A percentile compares a stretch with the other conserved stretches of the same genome.
These are phyloP conservation scores for Nannochloris sp. DNA, from an alignment of 139 green algal species.

Conservation along the genomic window DNA sequence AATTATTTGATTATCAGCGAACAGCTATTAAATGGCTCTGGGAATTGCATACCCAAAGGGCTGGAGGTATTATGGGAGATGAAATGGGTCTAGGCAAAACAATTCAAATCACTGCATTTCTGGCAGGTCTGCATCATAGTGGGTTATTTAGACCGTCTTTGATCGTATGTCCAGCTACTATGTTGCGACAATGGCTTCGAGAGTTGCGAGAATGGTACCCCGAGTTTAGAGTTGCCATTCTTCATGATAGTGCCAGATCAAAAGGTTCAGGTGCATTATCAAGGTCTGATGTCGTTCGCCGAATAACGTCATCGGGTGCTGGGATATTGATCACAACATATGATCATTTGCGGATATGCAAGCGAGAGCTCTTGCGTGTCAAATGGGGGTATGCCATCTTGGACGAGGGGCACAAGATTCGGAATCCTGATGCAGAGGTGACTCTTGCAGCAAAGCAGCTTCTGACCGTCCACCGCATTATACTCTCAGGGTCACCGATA, in stretches of 20 bases:
- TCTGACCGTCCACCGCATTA: constrained; percentile 67
- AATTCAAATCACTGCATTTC: constrained; percentile 64
- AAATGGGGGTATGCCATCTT: constrained; percentile 86
- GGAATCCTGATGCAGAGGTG: constrained; percentile 90
- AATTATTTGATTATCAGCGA: constrained; percentile 89
- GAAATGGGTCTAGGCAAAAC: constrained; percentile 91
- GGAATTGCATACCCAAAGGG: constrained; percentile 90
- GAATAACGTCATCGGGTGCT: constrained; percentile 8
- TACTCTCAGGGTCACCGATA: constrained; percentile 90
- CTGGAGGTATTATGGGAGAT: constrained; percentile 90
- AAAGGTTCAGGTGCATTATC: neutral
- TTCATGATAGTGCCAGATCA: constrained; percentile 63
- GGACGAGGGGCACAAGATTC: constrained; percentile 95
- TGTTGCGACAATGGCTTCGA: constrained; percentile 89
- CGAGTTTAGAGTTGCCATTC: constrained; percentile 59
- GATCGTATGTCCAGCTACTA: constrained; percentile 85
- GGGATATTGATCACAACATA: constrained; percentile 87
- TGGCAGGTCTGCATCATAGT: constrained; percentile 66
- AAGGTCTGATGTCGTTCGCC: neutral
- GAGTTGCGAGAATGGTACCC: constrained; percentile 80
- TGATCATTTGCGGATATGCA: constrained; percentile 74
- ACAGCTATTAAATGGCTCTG: constrained; percentile 95
- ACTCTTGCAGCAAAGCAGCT: constrained; percentile 48
- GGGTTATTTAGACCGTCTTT: constrained; percentile 68
- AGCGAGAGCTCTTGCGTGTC: constrained; percentile 59